Evolutionary conservation across 2,329 filamentous ascomycete species (phyloP).

Genomic region (Colletotrichum destructivum): DNA sequence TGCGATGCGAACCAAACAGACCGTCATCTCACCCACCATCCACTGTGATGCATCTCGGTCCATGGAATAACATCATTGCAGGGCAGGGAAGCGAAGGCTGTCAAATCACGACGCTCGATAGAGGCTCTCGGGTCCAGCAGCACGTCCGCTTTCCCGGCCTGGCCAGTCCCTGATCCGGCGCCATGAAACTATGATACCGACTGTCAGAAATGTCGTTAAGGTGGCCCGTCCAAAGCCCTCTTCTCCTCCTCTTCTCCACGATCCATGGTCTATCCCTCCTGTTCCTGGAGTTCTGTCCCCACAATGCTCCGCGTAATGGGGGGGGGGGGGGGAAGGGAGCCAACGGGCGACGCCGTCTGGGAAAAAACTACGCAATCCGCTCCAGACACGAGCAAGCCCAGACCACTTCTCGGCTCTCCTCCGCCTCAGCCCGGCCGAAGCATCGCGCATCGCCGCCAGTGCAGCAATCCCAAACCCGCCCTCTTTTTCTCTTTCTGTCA

Average conservation of each 20-base stretch:
- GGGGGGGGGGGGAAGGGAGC: slow-evolving; percentile 4
- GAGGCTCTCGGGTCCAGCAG: slow-evolving; percentile 13
- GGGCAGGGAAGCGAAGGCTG: not conserved
- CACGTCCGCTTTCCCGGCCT: slow-evolving; percentile 10
- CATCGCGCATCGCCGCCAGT: slow-evolving; percentile 14
- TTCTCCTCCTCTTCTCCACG: slow-evolving; percentile 17
- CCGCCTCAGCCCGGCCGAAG: slow-evolving; percentile 33
- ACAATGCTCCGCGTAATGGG: slow-evolving; percentile 32
- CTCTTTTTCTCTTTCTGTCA: not conserved
- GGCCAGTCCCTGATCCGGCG: slow-evolving; percentile 4
- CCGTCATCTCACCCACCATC: slow-evolving; percentile 16
- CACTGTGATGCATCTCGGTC: not conserved
- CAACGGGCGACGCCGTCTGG: slow-evolving; percentile 23
- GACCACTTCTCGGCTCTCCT: slow-evolving; percentile 26
- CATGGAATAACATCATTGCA: not conserved
- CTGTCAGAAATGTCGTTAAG: not conserved
- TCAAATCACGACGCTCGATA: slow-evolving; percentile 2
- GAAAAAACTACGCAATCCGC: slow-evolving; percentile 27
- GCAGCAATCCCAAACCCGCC: slow-evolving; percentile 7
- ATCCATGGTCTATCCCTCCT: slow-evolving; percentile 5
- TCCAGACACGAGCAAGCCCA: slow-evolving; percentile 27
- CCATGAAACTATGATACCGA: not conserved
- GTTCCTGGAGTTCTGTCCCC: slow-evolving; percentile 26
- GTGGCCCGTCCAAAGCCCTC: slow-evolving; percentile 1
- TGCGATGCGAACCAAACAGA: not conserved